These are phyloP conservation scores for Helianthus annuus DNA, from an alignment of 129 eudicot genomes.

Conservation along the genomic window HanXRQr2.0-SUNRISE NC_035441.2:140229711-140230210, in stretches of 20 bases:
- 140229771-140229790: conserved; percentile 62
- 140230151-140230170: no score
- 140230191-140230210: no score
- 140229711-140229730: conserved; percentile 24
- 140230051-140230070: no score
- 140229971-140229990: conserved; percentile 11
- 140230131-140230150: no score
- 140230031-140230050: no score
- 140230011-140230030: no score
- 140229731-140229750: conserved; percentile 65
- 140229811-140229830: conserved; percentile 52
- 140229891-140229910: conserved; percentile 78
- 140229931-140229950: conserved; percentile 64
- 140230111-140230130: no score
- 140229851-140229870: conserved; percentile 86
- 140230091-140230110: no score
- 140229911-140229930: conserved; percentile 60
- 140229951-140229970: conserved; percentile 15
- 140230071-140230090: no score
- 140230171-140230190: no score
- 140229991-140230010: conserved; percentile 28
- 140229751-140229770: conserved; percentile 53
- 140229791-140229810: conserved; percentile 45
- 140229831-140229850: conserved; percentile 85
- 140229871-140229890: conserved; percentile 73